These are phyloP conservation scores for Metarhizium guizhouense DNA, from an alignment of 2,329 filamentous ascomycete genomes.

Conservation along the genomic window DNA sequence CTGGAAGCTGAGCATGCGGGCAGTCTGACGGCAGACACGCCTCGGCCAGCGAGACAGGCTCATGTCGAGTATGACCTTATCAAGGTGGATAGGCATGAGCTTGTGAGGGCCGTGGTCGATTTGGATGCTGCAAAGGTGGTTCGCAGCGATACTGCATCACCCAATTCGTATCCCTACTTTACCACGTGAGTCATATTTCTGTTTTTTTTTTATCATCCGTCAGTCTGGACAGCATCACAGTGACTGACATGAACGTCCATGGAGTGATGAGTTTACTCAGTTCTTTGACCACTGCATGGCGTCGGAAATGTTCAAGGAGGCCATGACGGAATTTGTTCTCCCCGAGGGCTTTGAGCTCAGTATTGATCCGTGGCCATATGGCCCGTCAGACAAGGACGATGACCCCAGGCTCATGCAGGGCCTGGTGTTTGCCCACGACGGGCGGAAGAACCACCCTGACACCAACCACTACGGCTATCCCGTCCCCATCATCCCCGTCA, in stretches of 20 bases:
- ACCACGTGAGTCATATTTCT: slow-evolving; percentile 1
- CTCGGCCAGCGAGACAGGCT: slow-evolving; percentile 35
- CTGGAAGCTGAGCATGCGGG: slow-evolving; percentile 53
- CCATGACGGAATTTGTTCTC: slow-evolving; percentile 36
- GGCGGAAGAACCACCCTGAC: slow-evolving; percentile 36
- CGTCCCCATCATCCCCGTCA: slow-evolving; percentile 48
- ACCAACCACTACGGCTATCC: slow-evolving; percentile 56
- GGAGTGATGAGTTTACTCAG: slow-evolving; percentile 28
- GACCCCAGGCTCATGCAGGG: slow-evolving; percentile 39
- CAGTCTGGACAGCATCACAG: too few species aligned
- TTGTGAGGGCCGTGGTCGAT: slow-evolving; percentile 30
- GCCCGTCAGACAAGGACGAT: slow-evolving; percentile 30
- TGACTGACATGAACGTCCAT: not conserved
- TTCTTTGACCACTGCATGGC: slow-evolving; percentile 31
- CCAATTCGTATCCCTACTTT: slow-evolving; percentile 28
- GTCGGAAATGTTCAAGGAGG: slow-evolving; percentile 36
- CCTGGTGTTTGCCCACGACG: slow-evolving; percentile 37
- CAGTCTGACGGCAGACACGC: slow-evolving; percentile 29
- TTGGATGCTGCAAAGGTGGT: slow-evolving; percentile 22
- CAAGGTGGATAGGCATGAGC: slow-evolving; percentile 19
- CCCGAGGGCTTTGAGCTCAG: slow-evolving; percentile 33
- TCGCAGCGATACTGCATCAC: slow-evolving; percentile 14
- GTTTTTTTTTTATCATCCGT: too few species aligned
- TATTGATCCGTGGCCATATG: slow-evolving; percentile 61
- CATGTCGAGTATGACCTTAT: slow-evolving; percentile 37